These are phyloP conservation scores for Takashimella koratensis DNA, from an alignment of 1,284 basidiomycete genomes.

Conservation along the genomic window DNA sequence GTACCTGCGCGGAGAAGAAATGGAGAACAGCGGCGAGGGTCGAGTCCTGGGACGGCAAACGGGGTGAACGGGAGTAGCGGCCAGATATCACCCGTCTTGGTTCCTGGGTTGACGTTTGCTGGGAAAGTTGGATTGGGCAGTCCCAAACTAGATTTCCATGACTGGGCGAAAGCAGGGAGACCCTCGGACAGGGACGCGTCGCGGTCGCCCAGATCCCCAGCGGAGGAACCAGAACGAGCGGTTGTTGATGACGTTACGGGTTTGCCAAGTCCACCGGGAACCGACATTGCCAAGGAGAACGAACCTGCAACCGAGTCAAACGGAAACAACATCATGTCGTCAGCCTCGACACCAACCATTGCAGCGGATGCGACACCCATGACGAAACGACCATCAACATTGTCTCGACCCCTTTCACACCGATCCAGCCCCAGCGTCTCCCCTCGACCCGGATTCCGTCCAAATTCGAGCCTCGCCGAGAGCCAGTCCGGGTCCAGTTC, in stretches of 20 bases:
- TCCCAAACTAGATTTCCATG: neutral
- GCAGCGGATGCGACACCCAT: neutral
- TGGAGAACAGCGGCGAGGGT: neutral
- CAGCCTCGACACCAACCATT: neutral
- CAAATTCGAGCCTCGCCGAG: neutral
- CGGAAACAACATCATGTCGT: neutral
- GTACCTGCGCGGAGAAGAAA: neutral
- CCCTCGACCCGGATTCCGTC: neutral
- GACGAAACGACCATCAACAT: neutral
- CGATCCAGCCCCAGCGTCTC: neutral
- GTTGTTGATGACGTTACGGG: neutral
- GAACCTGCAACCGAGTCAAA: neutral
- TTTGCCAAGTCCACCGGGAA: neutral
- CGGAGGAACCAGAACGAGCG: neutral
- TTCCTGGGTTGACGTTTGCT: neutral
- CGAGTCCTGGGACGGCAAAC: neutral
- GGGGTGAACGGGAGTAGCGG: no score
- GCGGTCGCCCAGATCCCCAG: neutral
- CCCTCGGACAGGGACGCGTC: neutral
- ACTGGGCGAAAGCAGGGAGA: neutral
- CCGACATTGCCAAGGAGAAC: neutral
- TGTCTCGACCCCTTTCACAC: neutral
- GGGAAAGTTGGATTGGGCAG: neutral
- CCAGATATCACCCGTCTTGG: neutral
- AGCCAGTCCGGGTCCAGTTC: neutral